Conservation (phyloP, 2,329 filamentous ascomycete genomes). For the Microcyclosporella mali region DNA sequence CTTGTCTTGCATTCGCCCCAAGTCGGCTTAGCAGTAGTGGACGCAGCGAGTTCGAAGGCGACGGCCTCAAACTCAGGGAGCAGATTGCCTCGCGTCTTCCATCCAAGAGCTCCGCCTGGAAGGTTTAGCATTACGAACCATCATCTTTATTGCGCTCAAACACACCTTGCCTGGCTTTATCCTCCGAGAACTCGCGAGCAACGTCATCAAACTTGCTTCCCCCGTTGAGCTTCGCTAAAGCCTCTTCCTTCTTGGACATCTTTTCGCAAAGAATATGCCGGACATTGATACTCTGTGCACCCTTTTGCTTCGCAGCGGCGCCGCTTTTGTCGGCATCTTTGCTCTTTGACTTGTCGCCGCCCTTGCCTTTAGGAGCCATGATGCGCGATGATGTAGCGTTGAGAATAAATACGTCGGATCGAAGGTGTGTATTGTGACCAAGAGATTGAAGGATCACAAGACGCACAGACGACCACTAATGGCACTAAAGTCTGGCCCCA, state of each 20-base stretch:
- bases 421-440: too few species aligned
- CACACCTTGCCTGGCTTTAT: conserved; percentile 61
- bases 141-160: neutral
- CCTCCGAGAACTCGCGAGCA: conserved; percentile 65
- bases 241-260: conserved; percentile 70
- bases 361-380: conserved; percentile 32
- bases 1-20: conserved; percentile 65
- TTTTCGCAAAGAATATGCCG: conserved; percentile 74
- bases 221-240: conserved; percentile 59
- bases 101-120: conserved; percentile 63
- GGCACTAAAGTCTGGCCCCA: too few species aligned
- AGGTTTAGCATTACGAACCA: neutral
- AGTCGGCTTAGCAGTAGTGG: conserved; percentile 58
- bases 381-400: too few species aligned
- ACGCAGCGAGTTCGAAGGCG: conserved; percentile 62
- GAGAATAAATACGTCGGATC: too few species aligned
- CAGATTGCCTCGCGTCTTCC: conserved; percentile 60
- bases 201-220: conserved; percentile 70
- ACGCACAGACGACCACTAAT: too few species aligned
- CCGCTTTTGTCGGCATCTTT: conserved; percentile 24
- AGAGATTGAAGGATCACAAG: too few species aligned
- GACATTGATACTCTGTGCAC: conserved; percentile 64
- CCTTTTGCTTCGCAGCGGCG: conserved; percentile 39
- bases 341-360: conserved; percentile 16
- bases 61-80: conserved; percentile 65